phyloP scores from a whole-genome alignment of 805 yeast genomes.

The Zygotorulaspora danielsina region DNA sequence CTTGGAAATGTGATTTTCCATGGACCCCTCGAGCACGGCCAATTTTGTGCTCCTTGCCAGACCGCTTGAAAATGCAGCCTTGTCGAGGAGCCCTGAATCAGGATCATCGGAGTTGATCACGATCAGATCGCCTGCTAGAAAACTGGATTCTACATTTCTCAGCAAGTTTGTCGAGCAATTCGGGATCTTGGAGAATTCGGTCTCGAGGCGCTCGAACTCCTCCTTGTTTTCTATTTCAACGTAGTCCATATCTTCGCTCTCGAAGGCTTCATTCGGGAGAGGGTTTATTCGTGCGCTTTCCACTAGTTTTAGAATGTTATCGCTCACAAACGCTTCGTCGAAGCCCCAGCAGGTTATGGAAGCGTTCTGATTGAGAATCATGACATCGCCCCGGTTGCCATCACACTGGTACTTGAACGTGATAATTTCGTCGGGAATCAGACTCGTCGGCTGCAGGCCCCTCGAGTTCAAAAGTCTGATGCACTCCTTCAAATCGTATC shows the following conservation, averaged over 20 bases:
- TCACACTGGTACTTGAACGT: conserved; percentile 43
- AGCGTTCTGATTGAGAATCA: conserved; percentile 66
- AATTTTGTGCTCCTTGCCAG: conserved; percentile 80
- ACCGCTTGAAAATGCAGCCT: conserved; percentile 86
- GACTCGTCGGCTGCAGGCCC: conserved; percentile 38
- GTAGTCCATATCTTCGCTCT: conserved; percentile 85
- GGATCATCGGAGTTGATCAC: conserved; percentile 50
- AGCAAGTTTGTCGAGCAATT: conserved; percentile 2
- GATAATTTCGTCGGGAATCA: conserved; percentile 69
- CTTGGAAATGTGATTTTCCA: conserved; percentile 62
- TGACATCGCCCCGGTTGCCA: conserved; percentile 47
- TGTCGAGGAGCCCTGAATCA: conserved; percentile 58
- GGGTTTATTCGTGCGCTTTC: conserved; percentile 45
- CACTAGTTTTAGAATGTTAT: conserved; percentile 50
- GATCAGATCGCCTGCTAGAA: conserved; percentile 66
- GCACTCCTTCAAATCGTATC: conserved; percentile 54
- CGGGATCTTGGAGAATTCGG: conserved; percentile 5
- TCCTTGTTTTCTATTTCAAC: conserved; percentile 39
- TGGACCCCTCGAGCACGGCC: conserved; percentile 68
- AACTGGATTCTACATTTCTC: conserved; percentile 33
- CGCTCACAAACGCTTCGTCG: conserved; percentile 47
- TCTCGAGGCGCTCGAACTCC: conserved; percentile 13
- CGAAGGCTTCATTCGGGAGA: conserved; percentile 42
- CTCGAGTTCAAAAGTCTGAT: conserved; percentile 29
- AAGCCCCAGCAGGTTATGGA: conserved; percentile 83